Percentiles rank a stretch among this genome's conserved stretches.
Evolutionary conservation across 225 moss, liverwort and hornwort species (phyloP).

Genomic region (Pseudisothecium myosuroides): DNA sequence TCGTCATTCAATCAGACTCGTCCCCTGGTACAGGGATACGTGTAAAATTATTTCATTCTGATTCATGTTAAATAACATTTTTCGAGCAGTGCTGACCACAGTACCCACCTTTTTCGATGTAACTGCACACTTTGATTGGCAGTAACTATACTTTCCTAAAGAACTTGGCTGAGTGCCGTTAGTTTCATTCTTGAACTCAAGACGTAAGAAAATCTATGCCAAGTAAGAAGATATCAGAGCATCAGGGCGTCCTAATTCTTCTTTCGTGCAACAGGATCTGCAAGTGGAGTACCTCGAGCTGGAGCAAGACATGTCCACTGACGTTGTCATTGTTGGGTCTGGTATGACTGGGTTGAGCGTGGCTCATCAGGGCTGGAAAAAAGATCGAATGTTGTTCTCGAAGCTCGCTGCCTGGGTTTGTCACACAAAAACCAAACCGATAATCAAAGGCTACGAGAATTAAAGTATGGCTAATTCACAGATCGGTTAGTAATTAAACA

Average conservation of each 20-base stretch:
- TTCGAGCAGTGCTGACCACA: not conserved
- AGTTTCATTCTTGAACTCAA: not conserved
- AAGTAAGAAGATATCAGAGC: not conserved
- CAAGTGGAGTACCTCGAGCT: constrained; percentile 22
- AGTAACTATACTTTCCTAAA: not conserved
- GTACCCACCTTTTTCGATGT: not conserved
- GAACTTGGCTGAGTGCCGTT: not conserved
- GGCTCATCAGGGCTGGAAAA: constrained; percentile 11
- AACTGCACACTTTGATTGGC: not conserved
- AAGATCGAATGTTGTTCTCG: constrained; percentile 1
- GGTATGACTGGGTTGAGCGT: not conserved
- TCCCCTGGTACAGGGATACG: not conserved
- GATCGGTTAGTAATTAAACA: not conserved
- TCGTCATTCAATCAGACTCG: not conserved
- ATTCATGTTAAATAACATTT: not conserved
- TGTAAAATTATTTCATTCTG: not conserved
- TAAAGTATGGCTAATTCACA: not conserved
- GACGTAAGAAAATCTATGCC: not conserved
- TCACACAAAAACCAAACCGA: not conserved
- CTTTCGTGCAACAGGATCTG: not conserved
- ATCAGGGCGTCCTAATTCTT: not conserved
- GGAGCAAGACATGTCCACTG: not conserved
- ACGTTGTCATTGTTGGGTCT: constrained; percentile 9
- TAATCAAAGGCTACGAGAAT: not conserved
- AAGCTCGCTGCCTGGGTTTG: constrained; percentile 11